Conservation (phyloP, 805 yeast genomes). For the Wickerhamiella nectarea region DNA sequence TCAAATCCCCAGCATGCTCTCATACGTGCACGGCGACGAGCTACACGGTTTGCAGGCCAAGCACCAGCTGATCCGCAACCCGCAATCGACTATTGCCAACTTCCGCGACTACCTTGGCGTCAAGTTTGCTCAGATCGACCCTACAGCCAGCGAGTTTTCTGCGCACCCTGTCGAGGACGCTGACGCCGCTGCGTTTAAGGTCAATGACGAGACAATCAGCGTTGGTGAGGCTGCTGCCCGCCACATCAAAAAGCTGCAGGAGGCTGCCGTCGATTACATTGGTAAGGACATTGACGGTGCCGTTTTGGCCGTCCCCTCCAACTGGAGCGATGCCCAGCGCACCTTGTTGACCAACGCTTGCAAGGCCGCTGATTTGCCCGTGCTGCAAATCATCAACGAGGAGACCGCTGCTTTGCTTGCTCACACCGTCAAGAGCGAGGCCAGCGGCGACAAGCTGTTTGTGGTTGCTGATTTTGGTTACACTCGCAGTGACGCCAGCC, state of each 20-base stretch:
- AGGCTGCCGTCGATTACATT: constrained; percentile 84
- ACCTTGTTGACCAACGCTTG: constrained; percentile 48
- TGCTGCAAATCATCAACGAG: constrained; percentile 80
- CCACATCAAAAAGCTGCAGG: constrained; percentile 67
- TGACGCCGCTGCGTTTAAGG: constrained; percentile 58
- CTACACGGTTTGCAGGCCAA: constrained; percentile 95
- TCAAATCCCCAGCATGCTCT: constrained; percentile 80
- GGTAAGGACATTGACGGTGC: constrained; percentile 71
- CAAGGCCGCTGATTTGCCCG: constrained; percentile 57
- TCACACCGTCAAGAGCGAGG: constrained; percentile 38
- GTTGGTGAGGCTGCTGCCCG: constrained; percentile 71
- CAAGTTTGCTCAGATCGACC: constrained; percentile 54
- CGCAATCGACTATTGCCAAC: constrained; percentile 71
- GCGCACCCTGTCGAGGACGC: constrained; percentile 50
- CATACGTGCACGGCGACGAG: constrained; percentile 89
- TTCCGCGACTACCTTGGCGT: constrained; percentile 89
- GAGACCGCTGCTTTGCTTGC: constrained; percentile 86
- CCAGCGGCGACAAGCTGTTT: constrained; percentile 50
- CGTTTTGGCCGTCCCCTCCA: constrained; percentile 83
- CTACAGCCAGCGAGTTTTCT: constrained; percentile 46
- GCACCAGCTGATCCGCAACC: constrained; percentile 83
- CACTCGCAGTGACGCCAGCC: constrained; percentile 88
- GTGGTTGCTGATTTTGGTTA: constrained; percentile 97
- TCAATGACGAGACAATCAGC: constrained; percentile 35
- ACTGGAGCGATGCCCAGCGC: constrained; percentile 65